Conservation (phyloP, 1,284 basidiomycete species). For the Ceratobasidium sp. region DNA sequence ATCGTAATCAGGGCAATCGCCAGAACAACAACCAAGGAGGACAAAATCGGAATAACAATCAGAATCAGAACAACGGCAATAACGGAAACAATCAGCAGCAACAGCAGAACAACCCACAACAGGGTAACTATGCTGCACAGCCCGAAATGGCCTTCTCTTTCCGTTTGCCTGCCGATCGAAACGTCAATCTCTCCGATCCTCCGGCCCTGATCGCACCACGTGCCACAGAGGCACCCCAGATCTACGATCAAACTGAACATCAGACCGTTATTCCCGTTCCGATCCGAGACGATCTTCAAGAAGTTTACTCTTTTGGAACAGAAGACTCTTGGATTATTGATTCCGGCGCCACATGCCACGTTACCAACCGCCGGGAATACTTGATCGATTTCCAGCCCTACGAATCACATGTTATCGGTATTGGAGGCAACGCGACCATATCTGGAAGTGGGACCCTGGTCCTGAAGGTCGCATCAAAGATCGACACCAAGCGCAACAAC, state of each 20-base stretch:
- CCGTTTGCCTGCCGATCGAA: no score
- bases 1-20: neutral
- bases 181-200: no score
- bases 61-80: neutral
- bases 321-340: slow-evolving; percentile 17
- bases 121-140: neutral
- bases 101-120: neutral
- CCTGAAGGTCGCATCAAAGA: neutral
- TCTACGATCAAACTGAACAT: no score
- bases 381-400: neutral
- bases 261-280: no score
- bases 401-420: neutral
- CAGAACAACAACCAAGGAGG: neutral
- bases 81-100: slow-evolving; percentile 1
- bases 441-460: neutral
- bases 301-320: no score
- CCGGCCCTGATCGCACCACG: no score
- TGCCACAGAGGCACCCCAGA: no score
- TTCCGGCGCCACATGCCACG: slow-evolving; percentile 3
- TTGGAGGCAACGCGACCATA: neutral
- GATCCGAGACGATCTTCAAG: no score
- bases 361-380: neutral
- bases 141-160: slow-evolving; percentile 10
- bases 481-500: no score
- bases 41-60: neutral